These are phyloP conservation scores for Hymenotorrendiella dingleyae DNA, from an alignment of 2,329 filamentous ascomycete species.

Conservation along the genomic window DNA sequence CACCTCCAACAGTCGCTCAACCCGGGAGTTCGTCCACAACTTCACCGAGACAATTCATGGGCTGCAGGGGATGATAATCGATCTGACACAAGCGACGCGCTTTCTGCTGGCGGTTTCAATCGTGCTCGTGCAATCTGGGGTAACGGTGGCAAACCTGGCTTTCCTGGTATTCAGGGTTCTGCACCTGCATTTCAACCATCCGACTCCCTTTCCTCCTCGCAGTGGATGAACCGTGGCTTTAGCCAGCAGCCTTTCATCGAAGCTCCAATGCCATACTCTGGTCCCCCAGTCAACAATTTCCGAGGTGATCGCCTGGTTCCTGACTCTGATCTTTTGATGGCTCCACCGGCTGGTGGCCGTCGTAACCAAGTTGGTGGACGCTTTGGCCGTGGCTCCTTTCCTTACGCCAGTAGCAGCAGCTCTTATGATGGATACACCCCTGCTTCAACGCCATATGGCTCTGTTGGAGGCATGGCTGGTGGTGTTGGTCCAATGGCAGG, in stretches of 20 bases:
- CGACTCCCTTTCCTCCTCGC: constrained; percentile 34
- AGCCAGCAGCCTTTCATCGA: constrained; percentile 28
- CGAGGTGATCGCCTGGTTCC: constrained; percentile 26
- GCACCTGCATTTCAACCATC: constrained; percentile 23
- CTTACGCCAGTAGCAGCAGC: constrained; percentile 30
- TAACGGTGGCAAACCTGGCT: constrained; percentile 36
- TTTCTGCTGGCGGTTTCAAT: constrained; percentile 46
- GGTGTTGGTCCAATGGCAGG: constrained; percentile 18
- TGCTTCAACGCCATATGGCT: constrained; percentile 24
- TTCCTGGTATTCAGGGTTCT: constrained; percentile 21
- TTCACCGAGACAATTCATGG: constrained; percentile 44
- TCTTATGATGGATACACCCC: constrained; percentile 31
- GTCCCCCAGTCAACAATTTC: constrained; percentile 22
- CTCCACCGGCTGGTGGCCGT: constrained; percentile 20
- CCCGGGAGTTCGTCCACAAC: constrained; percentile 33
- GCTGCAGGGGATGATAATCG: constrained; percentile 45
- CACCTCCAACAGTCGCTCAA: constrained; percentile 23
- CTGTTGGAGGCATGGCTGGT: constrained; percentile 22
- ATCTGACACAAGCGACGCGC: constrained; percentile 50
- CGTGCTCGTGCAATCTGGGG: constrained; percentile 53
- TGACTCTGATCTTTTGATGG: constrained; percentile 27
- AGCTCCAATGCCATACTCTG: constrained; percentile 20
- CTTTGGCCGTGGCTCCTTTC: constrained; percentile 24
- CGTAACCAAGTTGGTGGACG: constrained; percentile 22
- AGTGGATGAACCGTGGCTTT: constrained; percentile 41